Evolutionary conservation across 2,329 filamentous ascomycete species (phyloP).

Genomic region (Thielaviopsis ethacetica): DNA sequence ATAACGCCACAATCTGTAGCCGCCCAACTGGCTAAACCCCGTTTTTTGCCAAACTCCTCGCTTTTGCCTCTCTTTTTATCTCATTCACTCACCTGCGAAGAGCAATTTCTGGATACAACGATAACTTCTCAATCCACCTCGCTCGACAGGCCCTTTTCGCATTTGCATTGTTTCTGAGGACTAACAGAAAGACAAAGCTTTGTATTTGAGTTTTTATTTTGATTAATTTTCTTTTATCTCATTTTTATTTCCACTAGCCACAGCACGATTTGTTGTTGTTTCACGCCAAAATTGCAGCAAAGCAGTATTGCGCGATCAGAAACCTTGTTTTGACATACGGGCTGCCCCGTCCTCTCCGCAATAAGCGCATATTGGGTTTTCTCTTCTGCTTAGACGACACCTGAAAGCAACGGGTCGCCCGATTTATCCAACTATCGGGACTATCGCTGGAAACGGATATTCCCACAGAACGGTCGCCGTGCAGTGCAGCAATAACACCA

Average conservation of each 20-base stretch:
- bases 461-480: not conserved
- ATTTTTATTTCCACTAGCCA: not conserved
- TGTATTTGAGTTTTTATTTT: not conserved
- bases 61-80: not conserved
- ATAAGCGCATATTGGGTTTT: not conserved
- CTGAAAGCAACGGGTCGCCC: too few relatives aligned
- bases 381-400: not conserved
- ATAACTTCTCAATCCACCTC: not conserved
- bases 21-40: not conserved
- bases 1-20: not conserved
- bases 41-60: slow-evolving; percentile 2
- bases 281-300: not conserved
- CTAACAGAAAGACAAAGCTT: not conserved
- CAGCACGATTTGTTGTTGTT: not conserved
- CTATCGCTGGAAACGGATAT: not conserved
- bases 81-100: not conserved
- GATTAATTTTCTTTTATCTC: not conserved
- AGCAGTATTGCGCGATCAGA: not conserved
- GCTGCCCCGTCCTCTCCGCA: not conserved
- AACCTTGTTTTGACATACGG: not conserved
- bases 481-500: not conserved
- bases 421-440: slow-evolving; percentile 9
- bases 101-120: not conserved
- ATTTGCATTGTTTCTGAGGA: not conserved
- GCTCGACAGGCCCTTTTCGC: not conserved